Evolutionary conservation across 2,329 filamentous ascomycete genomes (phyloP), one percentile per base, ranked within the genome.

Genomic region (Monosporascus sp.): DNA sequence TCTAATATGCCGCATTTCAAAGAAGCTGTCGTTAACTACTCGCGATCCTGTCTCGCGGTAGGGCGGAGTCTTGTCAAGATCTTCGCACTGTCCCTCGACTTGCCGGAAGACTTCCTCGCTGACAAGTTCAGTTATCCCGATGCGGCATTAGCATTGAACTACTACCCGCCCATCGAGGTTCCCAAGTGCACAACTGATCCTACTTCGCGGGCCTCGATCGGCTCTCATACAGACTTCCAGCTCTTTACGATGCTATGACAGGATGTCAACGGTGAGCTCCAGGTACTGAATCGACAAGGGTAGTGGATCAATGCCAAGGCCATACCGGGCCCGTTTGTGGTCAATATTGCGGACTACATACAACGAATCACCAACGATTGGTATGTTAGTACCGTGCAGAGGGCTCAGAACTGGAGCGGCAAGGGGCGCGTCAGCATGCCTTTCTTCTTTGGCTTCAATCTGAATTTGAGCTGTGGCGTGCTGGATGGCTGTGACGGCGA

Each of bases 151-250:
- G 53, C 65, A 11, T 59, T 68, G 43, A 19, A 75, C 49, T 73
- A 73, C 53, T 78, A 77, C 50, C 75, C 74, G 5, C 57, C 44
- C 54, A 56, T 62, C 19, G 19, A 52, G 11, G 50, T 52, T 7
- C 48, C 38, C 17, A 9, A n/a, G 11, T 7, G 69, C 69, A 48
- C 56, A 27, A 48, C 51, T 19, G 57, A 64, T 34, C 63, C 58
- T 24, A n/a, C 16, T 7, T 22, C 14, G 7, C 49, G 55, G 34
- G 57, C 66, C 6, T 64, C 63, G 2, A 72, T 72, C 24, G 69
- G 69, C 8, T 67, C 76, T 0, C 76, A 78, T 52, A 77, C 75
- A 20, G 76, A 78, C 54, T 72, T 73, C n/a, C 70, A 74, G 43
- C 74, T 73, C 49, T 71, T 77, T 49, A 77, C 75, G 0, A 74